Evolutionary conservation across 2,329 filamentous ascomycete genomes (phyloP).

Genomic region (Diaporthe sp.): DNA sequence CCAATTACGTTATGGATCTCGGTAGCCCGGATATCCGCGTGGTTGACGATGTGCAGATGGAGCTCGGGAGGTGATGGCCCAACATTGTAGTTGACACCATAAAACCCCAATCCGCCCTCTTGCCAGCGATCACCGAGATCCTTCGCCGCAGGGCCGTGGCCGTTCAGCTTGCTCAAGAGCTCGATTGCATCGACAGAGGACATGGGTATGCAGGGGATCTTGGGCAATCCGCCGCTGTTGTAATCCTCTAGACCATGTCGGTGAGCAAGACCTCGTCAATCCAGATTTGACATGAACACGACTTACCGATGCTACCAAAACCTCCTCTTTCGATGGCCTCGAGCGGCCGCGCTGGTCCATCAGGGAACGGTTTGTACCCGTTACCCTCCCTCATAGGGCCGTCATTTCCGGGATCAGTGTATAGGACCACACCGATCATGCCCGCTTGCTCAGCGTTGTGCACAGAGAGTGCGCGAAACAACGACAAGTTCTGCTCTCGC

Average conservation of each 20-base stretch:
- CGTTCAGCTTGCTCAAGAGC: slow-evolving; percentile 1
- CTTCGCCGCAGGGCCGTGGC: not conserved
- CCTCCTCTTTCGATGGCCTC: not conserved
- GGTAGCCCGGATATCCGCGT: not conserved
- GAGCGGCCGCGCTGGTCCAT: not conserved
- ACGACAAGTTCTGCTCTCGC: not conserved
- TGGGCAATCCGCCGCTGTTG: not conserved
- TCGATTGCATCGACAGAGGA: slow-evolving; percentile 5
- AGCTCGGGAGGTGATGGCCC: not conserved
- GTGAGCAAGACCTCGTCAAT: not conserved
- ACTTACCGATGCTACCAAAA: not conserved
- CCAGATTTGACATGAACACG: not conserved
- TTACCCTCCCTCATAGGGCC: not conserved
- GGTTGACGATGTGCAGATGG: not conserved
- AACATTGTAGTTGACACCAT: slow-evolving; percentile 5
- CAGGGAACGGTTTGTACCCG: not conserved
- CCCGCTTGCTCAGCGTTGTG: not conserved
- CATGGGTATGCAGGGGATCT: slow-evolving; percentile 2
- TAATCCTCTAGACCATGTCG: not conserved
- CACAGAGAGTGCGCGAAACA: not conserved
- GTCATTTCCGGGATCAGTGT: slow-evolving; percentile 5
- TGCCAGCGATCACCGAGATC: slow-evolving; percentile 7
- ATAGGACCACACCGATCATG: slow-evolving; percentile 1
- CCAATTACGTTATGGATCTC: not conserved
- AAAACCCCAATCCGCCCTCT: not conserved